Evolutionary conservation across 306 rosid species (phyloP).

Genomic region (Ochetophila trinervis): DNA sequence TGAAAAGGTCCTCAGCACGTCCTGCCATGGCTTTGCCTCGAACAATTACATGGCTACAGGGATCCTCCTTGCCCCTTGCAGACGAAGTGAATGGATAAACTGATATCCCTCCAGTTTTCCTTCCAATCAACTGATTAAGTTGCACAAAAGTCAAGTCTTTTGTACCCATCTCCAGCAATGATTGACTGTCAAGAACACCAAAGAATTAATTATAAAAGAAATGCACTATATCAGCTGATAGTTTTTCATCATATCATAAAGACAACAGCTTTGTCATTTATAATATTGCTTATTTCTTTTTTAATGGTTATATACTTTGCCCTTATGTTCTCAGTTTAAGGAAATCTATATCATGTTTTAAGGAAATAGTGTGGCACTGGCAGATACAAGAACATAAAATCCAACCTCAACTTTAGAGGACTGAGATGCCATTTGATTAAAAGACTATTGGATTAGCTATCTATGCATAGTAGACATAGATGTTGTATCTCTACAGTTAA

Average conservation of each 20-base stretch:
- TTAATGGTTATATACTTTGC: too few relatives aligned
- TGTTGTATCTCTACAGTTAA: too few relatives aligned
- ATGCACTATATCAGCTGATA: background rate
- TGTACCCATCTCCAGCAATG: slow-evolving; percentile 98
- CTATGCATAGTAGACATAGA: too few relatives aligned
- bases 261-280: background rate
- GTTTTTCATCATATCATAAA: background rate
- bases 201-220: slow-evolving; percentile 19
- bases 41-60: slow-evolving; percentile 80
- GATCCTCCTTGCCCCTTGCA: slow-evolving; percentile 69
- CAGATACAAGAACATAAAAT: too few relatives aligned
- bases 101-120: slow-evolving; percentile 98
- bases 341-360: too few relatives aligned
- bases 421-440: too few relatives aligned
- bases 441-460: too few relatives aligned
- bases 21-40: slow-evolving; percentile 98
- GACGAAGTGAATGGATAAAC: slow-evolving; percentile 94
- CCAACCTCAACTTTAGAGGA: too few relatives aligned
- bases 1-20: slow-evolving; percentile 75
- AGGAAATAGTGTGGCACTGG: too few relatives aligned
- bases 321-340: too few relatives aligned
- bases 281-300: too few relatives aligned
- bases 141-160: slow-evolving; percentile 93
- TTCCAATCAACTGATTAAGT: slow-evolving; percentile 89
- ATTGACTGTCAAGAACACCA: slow-evolving; percentile 66